phyloP scores from a whole-genome alignment of 805 yeast genomes.

The Metschnikowia continentalis region DNA sequence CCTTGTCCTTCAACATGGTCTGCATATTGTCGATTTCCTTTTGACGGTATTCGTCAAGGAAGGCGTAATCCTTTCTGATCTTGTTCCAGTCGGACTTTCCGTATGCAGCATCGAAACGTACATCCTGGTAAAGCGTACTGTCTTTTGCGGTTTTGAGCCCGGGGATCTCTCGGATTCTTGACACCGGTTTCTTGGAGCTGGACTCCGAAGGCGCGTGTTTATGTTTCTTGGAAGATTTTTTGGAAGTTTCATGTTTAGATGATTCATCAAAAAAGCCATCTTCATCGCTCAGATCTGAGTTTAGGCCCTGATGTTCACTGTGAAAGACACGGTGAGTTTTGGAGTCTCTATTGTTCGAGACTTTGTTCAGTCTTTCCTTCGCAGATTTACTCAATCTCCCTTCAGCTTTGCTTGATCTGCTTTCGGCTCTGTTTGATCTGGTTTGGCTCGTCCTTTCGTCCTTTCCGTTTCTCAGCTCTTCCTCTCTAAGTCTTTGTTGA shows the following conservation, averaged over 20 bases:
- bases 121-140: conserved; percentile 60
- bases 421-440: conserved; percentile 5
- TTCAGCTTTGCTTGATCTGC: too few species aligned
- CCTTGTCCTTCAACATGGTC: conserved; percentile 51
- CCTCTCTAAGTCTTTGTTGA: conserved; percentile 42
- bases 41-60: conserved; percentile 81
- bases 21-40: conserved; percentile 64
- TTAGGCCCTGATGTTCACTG: conserved; percentile 13
- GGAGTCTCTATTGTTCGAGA: conserved; percentile 11
- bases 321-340: conserved; percentile 11
- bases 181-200: conserved; percentile 68
- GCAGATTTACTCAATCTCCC: too few species aligned
- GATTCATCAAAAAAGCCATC: conserved; percentile 8
- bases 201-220: conserved; percentile 89
- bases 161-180: conserved; percentile 68
- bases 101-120: conserved; percentile 84
- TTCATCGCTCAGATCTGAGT: conserved; percentile 16
- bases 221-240: conserved; percentile 30
- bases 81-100: conserved; percentile 73
- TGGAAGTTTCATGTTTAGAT: conserved; percentile 1
- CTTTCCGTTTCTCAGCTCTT: conserved; percentile 14
- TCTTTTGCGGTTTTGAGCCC: conserved; percentile 46
- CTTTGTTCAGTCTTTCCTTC: too few species aligned
- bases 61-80: conserved; percentile 74
- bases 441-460: background rate